Evolutionary conservation across 2,329 filamentous ascomycete species (phyloP), one percentile per base, ranked within the genome.

Genomic region (Xylaria sp.): DNA sequence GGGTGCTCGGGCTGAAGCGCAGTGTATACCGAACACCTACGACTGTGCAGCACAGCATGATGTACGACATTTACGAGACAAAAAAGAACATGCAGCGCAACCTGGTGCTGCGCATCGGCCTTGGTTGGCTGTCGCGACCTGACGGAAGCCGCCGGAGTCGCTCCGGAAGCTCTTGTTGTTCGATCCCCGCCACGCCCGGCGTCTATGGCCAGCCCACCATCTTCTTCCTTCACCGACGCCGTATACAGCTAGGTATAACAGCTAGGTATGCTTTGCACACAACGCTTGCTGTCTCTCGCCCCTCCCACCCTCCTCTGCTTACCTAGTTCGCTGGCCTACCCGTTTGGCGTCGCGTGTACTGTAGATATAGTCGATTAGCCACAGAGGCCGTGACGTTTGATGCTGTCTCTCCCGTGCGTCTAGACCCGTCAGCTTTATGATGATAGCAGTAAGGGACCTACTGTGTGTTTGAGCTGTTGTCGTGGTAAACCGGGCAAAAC

Each of bases 1-100:
- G 33, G 38, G 47, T 53, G 54, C 59, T 58, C 41, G 48, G 59
- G 59, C 54, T 61, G 59, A 61, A 61, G 58, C 59, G 40, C 58
- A 61, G 58, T 54, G 40, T 11, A 52, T 57, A 47, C 46, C 46
- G 15, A 49, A 40, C 43, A 33, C 54, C 29, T 35, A 49, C 11
- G 21, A 19, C 15, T 47, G 25, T 17, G 43, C 31, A 27, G 25
- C 31, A 47, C 43, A 11, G 29, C 29, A 29, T 49, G 27, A 35
- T 35, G 29, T 49, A 49, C 46, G 35, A 15, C 29, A 23, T 15
- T 17, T 49, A 35, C 31, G 15, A 13, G 10, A 35, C 17, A 35
- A 4, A 49, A 7, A n/a, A 49, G 29, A n/a, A n/a, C 29, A 29
- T 40, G 48, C 48, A 58, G 44, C 41, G 41, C 35, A 52, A 55